A percentile compares a stretch with the other conserved stretches of the same genome.
phyloP scores from a whole-genome alignment of 495 filamentous ascomycete genomes.

The Poronia punctata region DNA sequence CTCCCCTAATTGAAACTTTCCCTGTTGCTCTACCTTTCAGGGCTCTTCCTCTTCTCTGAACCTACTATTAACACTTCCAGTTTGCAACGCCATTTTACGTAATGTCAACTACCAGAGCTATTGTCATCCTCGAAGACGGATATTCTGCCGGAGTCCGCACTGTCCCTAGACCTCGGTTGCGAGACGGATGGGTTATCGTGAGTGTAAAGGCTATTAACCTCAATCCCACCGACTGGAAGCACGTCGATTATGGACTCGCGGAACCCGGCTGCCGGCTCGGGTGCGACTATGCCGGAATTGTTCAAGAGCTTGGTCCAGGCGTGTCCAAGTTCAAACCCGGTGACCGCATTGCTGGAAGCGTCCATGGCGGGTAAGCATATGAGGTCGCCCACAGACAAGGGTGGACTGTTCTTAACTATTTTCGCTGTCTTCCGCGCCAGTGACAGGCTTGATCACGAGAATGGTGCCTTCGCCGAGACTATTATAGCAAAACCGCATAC shows the following conservation, averaged over 20 bases:
- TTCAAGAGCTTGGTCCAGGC: conserved; percentile 30
- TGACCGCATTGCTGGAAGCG: conserved; percentile 35
- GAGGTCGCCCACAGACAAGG: no score
- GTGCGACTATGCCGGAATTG: conserved; percentile 31
- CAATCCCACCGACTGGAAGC: conserved; percentile 55
- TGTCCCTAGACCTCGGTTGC: conserved; percentile 31
- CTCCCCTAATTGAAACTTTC: no score
- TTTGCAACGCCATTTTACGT: no score
- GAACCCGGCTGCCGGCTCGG: conserved; percentile 15
- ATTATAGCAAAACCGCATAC: conserved; percentile 21
- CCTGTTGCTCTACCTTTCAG: no score
- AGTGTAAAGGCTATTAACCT: conserved; percentile 44
- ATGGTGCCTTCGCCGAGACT: conserved; percentile 34
- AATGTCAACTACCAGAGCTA: no score
- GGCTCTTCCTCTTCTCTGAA: no score
- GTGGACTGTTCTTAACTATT: not conserved
- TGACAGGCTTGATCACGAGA: conserved; percentile 18
- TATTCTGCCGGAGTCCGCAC: no score
- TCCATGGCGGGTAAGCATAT: conserved; percentile 20
- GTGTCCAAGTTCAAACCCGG: conserved; percentile 25
- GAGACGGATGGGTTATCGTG: conserved; percentile 42
- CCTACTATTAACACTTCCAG: no score
- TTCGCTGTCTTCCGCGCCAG: not conserved
- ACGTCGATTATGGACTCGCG: conserved; percentile 22
- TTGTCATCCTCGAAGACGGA: no score